Evolutionary conservation across 1,284 basidiomycete species (phyloP), one percentile per base, ranked within the genome.

Genomic region (Sanghuangporus baumii): DNA sequence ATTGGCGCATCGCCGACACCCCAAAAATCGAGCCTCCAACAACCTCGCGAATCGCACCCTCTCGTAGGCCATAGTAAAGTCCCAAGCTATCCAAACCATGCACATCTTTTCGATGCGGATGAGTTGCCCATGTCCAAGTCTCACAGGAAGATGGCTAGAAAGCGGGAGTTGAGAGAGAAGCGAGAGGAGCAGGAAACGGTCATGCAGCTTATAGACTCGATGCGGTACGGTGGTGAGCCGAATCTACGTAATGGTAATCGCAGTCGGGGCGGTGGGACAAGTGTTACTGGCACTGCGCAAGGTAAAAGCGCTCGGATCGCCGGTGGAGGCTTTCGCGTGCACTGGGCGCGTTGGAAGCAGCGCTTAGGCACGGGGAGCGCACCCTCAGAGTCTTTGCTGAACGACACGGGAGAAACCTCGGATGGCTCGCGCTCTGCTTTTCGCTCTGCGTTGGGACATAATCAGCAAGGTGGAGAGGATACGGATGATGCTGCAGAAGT

Each of bases 321-420:
- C 54, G 63, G 55, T 20, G 67, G 20, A 12, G 70, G 69, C 11
- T 67, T 82, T 48, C 74, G 71, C 54, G 73, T 76, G 6, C 75
- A 76, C 47, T 82, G 76, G 78, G 74, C 75, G 1, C 74, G 74
- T 38, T 74, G 83, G 68, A 71, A 74, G 59, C 76, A 75, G 65
- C 78, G 75, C 57, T 70, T 82, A 38, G 75, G 77, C 54, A 72
- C 77, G 0, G 78, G 76, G 43, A 74, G 75, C 4, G 73, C 76
- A 0, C 76, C 75, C 18, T 79, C 79, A 12, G 76, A 76, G 40
- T 77, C 78, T 8, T 76, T 74, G 23, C 70, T 76, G 46, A 72
- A 74, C 54, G 83, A 79, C 65, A 73, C 74, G 12, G 73, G 72
- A 6, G 81, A 79, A 59, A 75, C 75, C 66, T 77, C 70, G 61